Conservation (phyloP, 257 asterid species). For the Parsonsia alboflavescens region DNA sequence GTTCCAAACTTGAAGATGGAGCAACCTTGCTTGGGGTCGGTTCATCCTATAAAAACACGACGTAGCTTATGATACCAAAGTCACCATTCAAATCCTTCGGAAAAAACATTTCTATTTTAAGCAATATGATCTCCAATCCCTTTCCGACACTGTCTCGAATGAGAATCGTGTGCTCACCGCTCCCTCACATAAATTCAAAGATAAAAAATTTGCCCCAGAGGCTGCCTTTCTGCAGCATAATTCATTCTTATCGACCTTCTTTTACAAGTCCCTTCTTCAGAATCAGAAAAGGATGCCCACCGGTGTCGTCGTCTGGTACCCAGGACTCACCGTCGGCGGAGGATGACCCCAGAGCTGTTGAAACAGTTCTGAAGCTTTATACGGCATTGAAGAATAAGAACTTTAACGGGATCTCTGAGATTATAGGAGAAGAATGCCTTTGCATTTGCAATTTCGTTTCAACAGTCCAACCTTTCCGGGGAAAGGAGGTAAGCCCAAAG, state of each 20-base stretch:
- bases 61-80: no score
- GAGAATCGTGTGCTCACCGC: neutral
- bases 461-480: conserved; percentile 41
- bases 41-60: no score
- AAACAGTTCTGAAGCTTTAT: conserved; percentile 62
- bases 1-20: no score
- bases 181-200: neutral
- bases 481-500: conserved; percentile 51
- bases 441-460: conserved; percentile 56
- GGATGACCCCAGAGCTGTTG: conserved; percentile 38
- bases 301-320: neutral
- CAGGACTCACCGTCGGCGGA: neutral
- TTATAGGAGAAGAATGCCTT: conserved; percentile 64
- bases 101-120: neutral
- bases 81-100: no score
- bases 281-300: neutral
- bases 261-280: neutral
- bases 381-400: conserved; percentile 48
- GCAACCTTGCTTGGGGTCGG: no score
- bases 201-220: neutral
- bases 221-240: neutral
- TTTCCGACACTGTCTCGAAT: neutral
- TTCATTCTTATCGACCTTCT: neutral
- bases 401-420: conserved; percentile 41
- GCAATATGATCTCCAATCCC: neutral